A percentile compares a stretch with the other conserved stretches of the same genome.
Evolutionary conservation across 768 basidiomycete genomes (phyloP).

Genomic region (Leccinum boreale): DNA sequence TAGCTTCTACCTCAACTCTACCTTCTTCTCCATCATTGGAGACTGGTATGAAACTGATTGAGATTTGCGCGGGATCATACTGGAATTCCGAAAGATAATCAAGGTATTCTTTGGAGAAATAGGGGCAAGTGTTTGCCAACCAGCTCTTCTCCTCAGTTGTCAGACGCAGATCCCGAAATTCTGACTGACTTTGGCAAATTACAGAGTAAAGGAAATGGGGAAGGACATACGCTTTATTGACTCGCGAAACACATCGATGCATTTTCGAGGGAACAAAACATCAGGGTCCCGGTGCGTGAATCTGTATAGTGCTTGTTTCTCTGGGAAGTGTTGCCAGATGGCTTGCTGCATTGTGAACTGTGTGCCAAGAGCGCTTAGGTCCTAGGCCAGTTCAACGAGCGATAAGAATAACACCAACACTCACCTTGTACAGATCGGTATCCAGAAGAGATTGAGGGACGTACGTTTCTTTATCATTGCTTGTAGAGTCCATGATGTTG

Average conservation of each 20-base stretch:
- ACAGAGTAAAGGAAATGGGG: background rate
- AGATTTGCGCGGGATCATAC: slow-evolving; percentile 65
- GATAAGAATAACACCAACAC: background rate
- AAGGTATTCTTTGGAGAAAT: slow-evolving; percentile 68
- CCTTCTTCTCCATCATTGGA: slow-evolving; percentile 52
- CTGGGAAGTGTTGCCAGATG: slow-evolving; percentile 73
- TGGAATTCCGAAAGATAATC: slow-evolving; percentile 68
- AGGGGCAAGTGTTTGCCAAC: slow-evolving; percentile 69
- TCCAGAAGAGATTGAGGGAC: slow-evolving; percentile 66
- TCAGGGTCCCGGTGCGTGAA: slow-evolving; percentile 76
- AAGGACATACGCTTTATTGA: slow-evolving; percentile 59
- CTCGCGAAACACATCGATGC: slow-evolving; percentile 34
- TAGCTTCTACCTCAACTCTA: slow-evolving; percentile 65
- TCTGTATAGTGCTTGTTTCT: slow-evolving; percentile 63
- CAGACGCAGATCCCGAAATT: slow-evolving; percentile 61
- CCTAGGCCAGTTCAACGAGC: background rate
- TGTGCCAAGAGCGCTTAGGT: background rate
- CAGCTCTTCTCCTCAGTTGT: slow-evolving; percentile 61
- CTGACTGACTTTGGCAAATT: slow-evolving; percentile 45
- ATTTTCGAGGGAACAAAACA: slow-evolving; percentile 54
- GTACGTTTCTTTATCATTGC: slow-evolving; percentile 10
- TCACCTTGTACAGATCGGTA: slow-evolving; percentile 92
- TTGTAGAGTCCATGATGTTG: slow-evolving; percentile 1
- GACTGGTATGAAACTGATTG: slow-evolving; percentile 58
- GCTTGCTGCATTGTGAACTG: slow-evolving; percentile 97